Conservation (phyloP, 2,329 filamentous ascomycete genomes). For the Xylariaceae sp. region DNA sequence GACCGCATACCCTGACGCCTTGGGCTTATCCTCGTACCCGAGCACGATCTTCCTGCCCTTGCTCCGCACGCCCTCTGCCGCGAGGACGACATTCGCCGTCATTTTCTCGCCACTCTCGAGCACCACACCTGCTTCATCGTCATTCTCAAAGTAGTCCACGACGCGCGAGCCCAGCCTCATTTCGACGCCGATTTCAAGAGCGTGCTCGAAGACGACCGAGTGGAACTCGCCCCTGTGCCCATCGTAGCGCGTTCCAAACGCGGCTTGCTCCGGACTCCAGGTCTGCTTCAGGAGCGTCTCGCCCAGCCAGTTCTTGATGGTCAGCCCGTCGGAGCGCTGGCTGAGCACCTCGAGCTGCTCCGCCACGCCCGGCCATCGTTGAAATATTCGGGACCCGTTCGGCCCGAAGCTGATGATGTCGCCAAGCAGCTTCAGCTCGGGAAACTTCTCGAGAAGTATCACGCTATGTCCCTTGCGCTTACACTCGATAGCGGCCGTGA, state of each 20-base stretch:
- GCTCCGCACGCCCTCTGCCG: slow-evolving; percentile 50
- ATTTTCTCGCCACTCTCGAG: slow-evolving; percentile 40
- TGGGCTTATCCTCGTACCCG: slow-evolving; percentile 46
- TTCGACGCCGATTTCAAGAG: background rate
- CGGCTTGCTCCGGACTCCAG: too few relatives aligned
- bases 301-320: slow-evolving; percentile 38
- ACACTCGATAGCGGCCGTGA: slow-evolving; percentile 59
- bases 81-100: slow-evolving; percentile 46
- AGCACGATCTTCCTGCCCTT: slow-evolving; percentile 46
- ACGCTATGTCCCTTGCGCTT: slow-evolving; percentile 56
- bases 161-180: slow-evolving; percentile 47
- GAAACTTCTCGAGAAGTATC: slow-evolving; percentile 53
- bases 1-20: slow-evolving; percentile 47
- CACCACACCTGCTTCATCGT: slow-evolving; percentile 44
- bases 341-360: too few relatives aligned
- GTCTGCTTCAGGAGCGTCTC: slow-evolving; percentile 52
- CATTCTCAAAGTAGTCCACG: slow-evolving; percentile 50
- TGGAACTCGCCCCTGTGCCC: background rate
- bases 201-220: background rate
- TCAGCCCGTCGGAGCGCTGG: slow-evolving; percentile 43
- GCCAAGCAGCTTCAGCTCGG: slow-evolving; percentile 52
- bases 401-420: slow-evolving; percentile 59
- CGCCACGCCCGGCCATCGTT: slow-evolving; percentile 49
- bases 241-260: too few relatives aligned
- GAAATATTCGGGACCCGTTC: slow-evolving; percentile 56